Conservation (phyloP, 495 filamentous ascomycete genomes). For the Geopyxis carbonaria region DNA sequence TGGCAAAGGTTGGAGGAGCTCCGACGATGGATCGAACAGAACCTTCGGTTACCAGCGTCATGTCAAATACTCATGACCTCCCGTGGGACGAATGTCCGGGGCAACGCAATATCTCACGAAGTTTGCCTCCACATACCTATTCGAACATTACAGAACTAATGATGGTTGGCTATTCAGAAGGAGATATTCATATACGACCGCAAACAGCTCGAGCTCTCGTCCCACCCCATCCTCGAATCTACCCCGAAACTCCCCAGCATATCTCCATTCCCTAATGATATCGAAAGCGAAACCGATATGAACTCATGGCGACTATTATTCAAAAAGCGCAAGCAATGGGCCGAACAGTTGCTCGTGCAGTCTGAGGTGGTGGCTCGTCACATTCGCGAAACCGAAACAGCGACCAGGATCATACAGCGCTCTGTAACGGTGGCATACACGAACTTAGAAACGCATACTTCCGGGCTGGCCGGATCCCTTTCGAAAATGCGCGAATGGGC, state of each 20-base stretch:
- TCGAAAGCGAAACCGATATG: conserved; percentile 19
- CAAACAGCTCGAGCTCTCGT: conserved; percentile 13
- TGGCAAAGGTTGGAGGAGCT: conserved; percentile 47
- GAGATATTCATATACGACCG: conserved; percentile 25
- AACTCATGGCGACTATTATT: conserved; percentile 22
- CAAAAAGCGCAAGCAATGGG: conserved; percentile 23
- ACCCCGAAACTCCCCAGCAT: conserved; percentile 14
- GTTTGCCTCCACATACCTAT: conserved; percentile 25
- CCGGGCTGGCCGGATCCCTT: conserved; percentile 41
- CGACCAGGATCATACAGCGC: conserved; percentile 40
- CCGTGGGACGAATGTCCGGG: conserved; percentile 50
- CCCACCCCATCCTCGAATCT: conserved; percentile 9
- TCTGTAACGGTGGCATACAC: conserved; percentile 48
- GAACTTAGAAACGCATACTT: conserved; percentile 51
- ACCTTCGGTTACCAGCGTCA: conserved; percentile 37
- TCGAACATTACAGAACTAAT: background rate
- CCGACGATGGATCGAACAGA: conserved; percentile 46
- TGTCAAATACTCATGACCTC: conserved; percentile 58
- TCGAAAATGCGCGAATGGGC: conserved; percentile 44
- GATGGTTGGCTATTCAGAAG: conserved; percentile 10
- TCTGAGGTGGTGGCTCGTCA: conserved; percentile 13
- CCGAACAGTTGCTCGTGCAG: conserved; percentile 18
- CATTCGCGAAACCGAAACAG: conserved; percentile 36
- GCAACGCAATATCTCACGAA: conserved; percentile 46
- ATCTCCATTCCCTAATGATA: conserved; percentile 18